Conservation (phyloP, 305 asterid species). For the Solanum hybrid region DNA sequence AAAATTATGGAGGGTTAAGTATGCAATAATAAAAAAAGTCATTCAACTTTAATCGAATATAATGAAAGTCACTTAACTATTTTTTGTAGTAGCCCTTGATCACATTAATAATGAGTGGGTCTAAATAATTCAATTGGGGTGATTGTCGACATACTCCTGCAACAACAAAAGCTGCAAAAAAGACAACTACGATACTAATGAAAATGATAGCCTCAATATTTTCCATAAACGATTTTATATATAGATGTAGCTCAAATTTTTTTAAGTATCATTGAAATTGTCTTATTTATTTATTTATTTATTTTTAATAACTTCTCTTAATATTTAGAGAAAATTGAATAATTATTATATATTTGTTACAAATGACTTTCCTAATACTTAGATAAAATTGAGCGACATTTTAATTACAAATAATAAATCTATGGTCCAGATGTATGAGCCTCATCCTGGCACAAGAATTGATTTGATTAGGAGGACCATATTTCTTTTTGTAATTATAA, state of each 20-base stretch:
- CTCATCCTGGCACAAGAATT: not conserved
- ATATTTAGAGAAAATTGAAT: not conserved
- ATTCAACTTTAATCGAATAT: not conserved
- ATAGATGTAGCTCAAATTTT: not conserved
- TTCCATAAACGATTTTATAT: not conserved
- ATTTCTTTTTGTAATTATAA: not conserved
- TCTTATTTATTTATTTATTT: not conserved
- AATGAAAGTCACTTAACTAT: not conserved
- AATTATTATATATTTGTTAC: not conserved
- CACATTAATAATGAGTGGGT: not conserved
- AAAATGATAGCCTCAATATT: not conserved
- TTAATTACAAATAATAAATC: not conserved
- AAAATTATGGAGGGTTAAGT: not conserved
- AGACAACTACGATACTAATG: not conserved
- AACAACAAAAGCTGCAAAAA: too few relatives aligned
- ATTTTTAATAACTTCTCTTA: not conserved
- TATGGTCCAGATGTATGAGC: not conserved
- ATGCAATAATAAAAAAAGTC: not conserved
- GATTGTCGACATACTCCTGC: not conserved
- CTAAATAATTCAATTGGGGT: not conserved
- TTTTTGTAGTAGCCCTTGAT: not conserved
- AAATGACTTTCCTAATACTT: not conserved
- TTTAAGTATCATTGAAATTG: not conserved
- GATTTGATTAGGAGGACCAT: not conserved
- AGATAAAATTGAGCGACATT: not conserved